Evolutionary conservation across 2,329 filamentous ascomycete species (phyloP), one percentile per base, ranked within the genome.

Genomic region (Fusarium citri): DNA sequence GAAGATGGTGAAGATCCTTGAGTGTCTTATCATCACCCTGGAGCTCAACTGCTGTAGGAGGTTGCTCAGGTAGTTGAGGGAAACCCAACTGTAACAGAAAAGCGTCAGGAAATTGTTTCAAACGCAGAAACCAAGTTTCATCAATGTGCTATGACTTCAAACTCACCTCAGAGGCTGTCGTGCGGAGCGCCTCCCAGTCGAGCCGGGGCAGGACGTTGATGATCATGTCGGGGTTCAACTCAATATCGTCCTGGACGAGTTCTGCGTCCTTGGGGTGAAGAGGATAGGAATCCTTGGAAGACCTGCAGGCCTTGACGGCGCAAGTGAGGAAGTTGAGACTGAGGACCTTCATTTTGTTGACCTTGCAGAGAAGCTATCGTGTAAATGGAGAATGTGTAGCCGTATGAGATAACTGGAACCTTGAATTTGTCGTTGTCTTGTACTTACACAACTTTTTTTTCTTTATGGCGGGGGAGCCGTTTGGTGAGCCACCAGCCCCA

Each of bases 321-420:
- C 96, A 99, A 76, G 94, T 96, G 71, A 98, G 85, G 82, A 99
- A 99, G 83, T 98, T 98, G 76, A 97, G 91, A 66, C 94, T 98
- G 55, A 98, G 89, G 68, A 98, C 85, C 82, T 98, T 98, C 96
- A 99, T 99, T 26, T 67, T 46, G 1, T 6, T 20, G 26, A 15
- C 6, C 26, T 28, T 25, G 30, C 18, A 50, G 9, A 41, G n/a
- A 31, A 5, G 8, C 5, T 25, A 42, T 41, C 23, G 49, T 28
- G 49, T 12, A 14, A 20, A 25, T 16, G 9, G 30, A 25, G 30
- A 43, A 42, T n/a, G 18, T 37, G 10, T n/a, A 54, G 42, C 25
- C 23, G 43, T 48, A 15, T n/a, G 31, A 41, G 40, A 47, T 49
- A 49, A 43, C 18, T 20, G 26, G n/a, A 61, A 53, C 37, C 28